Evolutionary conservation across 1,284 basidiomycete species (phyloP).

Genomic region (Marasmius fiardii): DNA sequence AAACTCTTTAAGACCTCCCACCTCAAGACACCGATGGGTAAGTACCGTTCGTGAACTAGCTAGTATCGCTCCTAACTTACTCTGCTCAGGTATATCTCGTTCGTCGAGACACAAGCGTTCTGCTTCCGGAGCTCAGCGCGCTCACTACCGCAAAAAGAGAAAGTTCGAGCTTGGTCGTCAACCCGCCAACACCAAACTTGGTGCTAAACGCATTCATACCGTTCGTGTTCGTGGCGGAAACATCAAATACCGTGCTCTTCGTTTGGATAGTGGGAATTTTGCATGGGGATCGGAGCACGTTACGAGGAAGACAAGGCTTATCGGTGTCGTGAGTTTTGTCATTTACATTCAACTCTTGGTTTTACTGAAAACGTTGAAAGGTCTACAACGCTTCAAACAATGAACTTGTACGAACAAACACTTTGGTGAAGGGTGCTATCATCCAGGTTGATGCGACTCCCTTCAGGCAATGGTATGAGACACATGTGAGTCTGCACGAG

Average conservation of each 20-base stretch:
- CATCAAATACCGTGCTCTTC: conserved; percentile 89
- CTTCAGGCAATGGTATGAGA: conserved; percentile 98
- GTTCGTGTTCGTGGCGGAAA: conserved; percentile 94
- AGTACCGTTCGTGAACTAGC: conserved; percentile 28
- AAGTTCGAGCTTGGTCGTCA: conserved; percentile 98
- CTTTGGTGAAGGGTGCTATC: conserved; percentile 91
- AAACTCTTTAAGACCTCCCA: conserved; percentile 32
- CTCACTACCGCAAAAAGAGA: conserved; percentile 98
- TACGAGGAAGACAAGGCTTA: conserved; percentile 92
- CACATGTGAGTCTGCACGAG: conserved; percentile 68
- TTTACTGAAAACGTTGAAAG: conserved; percentile 33
- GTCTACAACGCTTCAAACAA: conserved; percentile 99
- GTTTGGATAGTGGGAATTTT: conserved; percentile 94
- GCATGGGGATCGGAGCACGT: conserved; percentile 93
- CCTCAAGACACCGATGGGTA: conserved; percentile 44
- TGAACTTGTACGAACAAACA: conserved; percentile 97
- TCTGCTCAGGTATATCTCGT: conserved; percentile 80
- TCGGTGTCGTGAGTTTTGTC: conserved; percentile 78
- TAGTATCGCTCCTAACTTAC: conserved; percentile 9
- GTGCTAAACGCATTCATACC: conserved; percentile 88
- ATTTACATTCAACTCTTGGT: not conserved
- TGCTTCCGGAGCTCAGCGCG: conserved; percentile 88
- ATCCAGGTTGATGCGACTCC: conserved; percentile 96
- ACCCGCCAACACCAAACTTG: conserved; percentile 92
- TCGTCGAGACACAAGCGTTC: conserved; percentile 95